A percentile compares a stretch with the other conserved stretches of the same genome.
phyloP scores from a whole-genome alignment of 257 asterid genomes.

The Fraxinus anomala region DNA sequence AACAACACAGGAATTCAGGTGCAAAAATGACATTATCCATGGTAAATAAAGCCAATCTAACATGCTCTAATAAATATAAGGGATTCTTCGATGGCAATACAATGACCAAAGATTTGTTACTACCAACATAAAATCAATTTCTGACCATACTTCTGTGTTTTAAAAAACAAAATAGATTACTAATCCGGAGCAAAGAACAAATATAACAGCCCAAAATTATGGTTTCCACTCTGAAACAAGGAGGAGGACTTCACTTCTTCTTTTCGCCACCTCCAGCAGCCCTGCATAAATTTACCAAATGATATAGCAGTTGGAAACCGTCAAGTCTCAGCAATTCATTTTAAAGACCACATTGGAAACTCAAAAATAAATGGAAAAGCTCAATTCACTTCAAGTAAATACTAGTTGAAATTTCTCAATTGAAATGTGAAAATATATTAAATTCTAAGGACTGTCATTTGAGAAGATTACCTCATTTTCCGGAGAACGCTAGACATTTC shows the following conservation, averaged over 20 bases:
- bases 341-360: not conserved
- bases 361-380: not conserved
- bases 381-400: not conserved
- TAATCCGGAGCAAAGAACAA: not conserved
- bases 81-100: not conserved
- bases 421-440: not conserved
- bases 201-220: not conserved
- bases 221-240: not conserved
- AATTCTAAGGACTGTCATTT: not conserved
- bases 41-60: too few relatives aligned
- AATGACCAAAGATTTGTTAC: not conserved
- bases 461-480: slow-evolving; percentile 42
- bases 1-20: too few relatives aligned
- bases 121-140: not conserved
- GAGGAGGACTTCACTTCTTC: slow-evolving; percentile 19
- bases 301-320: not conserved
- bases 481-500: slow-evolving; percentile 51
- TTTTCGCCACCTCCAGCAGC: slow-evolving; percentile 23
- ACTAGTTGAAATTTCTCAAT: not conserved
- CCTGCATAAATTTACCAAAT: slow-evolving; percentile 15
- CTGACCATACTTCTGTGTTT: not conserved
- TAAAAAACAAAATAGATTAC: not conserved
- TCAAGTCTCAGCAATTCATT: not conserved
- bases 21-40: too few relatives aligned
- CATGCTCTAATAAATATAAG: too few relatives aligned